A percentile compares a stretch with the other conserved stretches of the same genome.
Evolutionary conservation across 129 eudicot genomes (phyloP).

Genomic region (Flaveria bidentis): DNA sequence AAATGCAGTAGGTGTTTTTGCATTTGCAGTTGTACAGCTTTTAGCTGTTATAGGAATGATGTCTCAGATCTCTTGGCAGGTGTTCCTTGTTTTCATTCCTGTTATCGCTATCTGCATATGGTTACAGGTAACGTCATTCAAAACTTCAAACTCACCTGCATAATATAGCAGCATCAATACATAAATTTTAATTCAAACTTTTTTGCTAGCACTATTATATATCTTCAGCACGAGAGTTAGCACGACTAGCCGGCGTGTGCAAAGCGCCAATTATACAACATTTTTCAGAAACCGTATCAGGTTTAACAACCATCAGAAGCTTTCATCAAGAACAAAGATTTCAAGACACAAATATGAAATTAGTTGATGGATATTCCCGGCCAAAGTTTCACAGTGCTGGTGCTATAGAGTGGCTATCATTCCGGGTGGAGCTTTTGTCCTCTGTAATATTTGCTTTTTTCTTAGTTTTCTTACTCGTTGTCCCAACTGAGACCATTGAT

Average conservation of each 20-base stretch:
- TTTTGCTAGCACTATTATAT: conserved; percentile 67
- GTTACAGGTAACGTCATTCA: conserved; percentile 59
- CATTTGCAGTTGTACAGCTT: conserved; percentile 66
- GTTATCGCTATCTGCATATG: conserved; percentile 58
- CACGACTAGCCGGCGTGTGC: conserved; percentile 67
- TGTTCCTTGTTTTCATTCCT: conserved; percentile 69
- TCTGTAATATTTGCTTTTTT: conserved; percentile 60
- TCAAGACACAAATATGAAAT: conserved; percentile 50
- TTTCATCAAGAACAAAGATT: conserved; percentile 69
- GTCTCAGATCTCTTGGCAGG: conserved; percentile 90
- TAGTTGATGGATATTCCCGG: conserved; percentile 63
- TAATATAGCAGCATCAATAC: background rate
- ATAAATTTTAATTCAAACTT: background rate
- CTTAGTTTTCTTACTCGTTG: conserved; percentile 58
- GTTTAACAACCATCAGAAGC: conserved; percentile 78
- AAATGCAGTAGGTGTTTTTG: conserved; percentile 47
- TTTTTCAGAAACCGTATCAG: conserved; percentile 83
- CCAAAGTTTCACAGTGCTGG: conserved; percentile 69
- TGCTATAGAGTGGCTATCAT: conserved; percentile 75
- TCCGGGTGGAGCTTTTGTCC: conserved; percentile 71
- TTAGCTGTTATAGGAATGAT: conserved; percentile 64
- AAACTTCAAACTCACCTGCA: background rate
- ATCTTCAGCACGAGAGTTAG: conserved; percentile 79
- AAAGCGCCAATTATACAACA: conserved; percentile 88
- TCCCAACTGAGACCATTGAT: conserved; percentile 69